Base-by-base conservation (phyloP, 2,329 filamentous ascomycete genomes). In the Trichoderma sp. region DNA sequence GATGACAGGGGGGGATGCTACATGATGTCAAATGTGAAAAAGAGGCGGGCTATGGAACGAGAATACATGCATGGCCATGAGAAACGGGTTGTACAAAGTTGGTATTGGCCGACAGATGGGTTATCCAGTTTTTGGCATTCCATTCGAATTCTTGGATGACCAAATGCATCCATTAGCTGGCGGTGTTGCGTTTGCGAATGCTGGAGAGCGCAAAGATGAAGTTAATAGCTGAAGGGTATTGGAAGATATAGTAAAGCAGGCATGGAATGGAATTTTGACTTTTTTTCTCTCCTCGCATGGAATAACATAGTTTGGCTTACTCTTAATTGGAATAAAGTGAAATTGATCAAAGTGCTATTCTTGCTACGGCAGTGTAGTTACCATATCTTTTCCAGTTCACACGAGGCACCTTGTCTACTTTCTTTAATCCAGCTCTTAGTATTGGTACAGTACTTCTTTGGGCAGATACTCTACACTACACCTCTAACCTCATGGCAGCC, bases 401-500 rank as follows among this genome's bases (percentile, higher is more conserved):
- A 30, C 18, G 21, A 18, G 54, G 13, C 18, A n/a, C 6, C 39
- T 8, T 5, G 11, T 5, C 11, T 39, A 34, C 28, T 24, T 39
- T 37, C 21, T 59, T 43, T 6, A 21, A 37, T 18, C 16, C 16
- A 21, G 34, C 16, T 26, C 39, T 39, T 43, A 13, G 46, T 51
- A 67, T 69, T 67, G 63, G 56, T 68, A 68, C 59, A 64, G 65
- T 63, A 63, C 59, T 56, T 66, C 32, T 52, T 65, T 37, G 32
- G 58, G 51, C 30, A 70, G 59, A 56, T 54, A 30, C 52, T 59
- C 65, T 70, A 70, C 68, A 46, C 43, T 70, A 70, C 68, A 34
- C 43, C 26, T 68, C 30, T 59, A 68, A 43, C 65, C 26, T 37
- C 63, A 10, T 39, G 51, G 55, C 39, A 51, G 49, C 65, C 65